These are phyloP conservation scores for Alternaria triticimaculans DNA, from an alignment of 2,329 filamentous ascomycete genomes.

Conservation along the genomic window DNA sequence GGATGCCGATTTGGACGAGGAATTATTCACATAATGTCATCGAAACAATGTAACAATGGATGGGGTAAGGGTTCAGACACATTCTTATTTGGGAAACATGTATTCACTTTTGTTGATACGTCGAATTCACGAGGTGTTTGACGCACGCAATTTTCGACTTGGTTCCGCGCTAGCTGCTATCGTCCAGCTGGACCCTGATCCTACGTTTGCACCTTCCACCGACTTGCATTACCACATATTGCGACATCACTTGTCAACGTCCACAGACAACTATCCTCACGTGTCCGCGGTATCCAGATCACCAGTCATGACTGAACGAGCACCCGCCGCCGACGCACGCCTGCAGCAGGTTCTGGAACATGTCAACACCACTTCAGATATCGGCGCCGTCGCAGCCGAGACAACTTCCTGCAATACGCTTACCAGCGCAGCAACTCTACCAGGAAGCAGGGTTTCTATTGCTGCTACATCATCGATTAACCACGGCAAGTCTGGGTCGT, in stretches of 20 bases:
- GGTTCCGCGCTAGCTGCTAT: not conserved
- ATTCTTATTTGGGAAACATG: not conserved
- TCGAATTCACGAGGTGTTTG: not conserved
- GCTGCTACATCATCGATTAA: not conserved
- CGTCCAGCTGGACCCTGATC: not conserved
- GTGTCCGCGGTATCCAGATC: not conserved
- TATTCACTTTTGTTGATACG: not conserved
- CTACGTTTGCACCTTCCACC: not conserved
- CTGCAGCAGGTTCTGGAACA: not conserved
- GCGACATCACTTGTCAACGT: not conserved
- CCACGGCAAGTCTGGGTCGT: not conserved
- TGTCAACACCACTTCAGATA: not conserved
- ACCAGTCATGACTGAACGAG: not conserved
- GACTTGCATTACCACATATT: not conserved
- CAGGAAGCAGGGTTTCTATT: not conserved
- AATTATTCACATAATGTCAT: not conserved
- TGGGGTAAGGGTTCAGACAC: not conserved
- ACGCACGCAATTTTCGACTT: not conserved
- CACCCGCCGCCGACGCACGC: not conserved
- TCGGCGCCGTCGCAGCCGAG: not conserved
- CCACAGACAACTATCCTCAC: not conserved
- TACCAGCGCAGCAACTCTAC: not conserved
- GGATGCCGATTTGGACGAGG: not conserved
- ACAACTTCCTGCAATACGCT: not conserved
- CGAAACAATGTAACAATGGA: not conserved